Conservation (phyloP, 345 rosid genomes). For the Camelina sativa region DNA sequence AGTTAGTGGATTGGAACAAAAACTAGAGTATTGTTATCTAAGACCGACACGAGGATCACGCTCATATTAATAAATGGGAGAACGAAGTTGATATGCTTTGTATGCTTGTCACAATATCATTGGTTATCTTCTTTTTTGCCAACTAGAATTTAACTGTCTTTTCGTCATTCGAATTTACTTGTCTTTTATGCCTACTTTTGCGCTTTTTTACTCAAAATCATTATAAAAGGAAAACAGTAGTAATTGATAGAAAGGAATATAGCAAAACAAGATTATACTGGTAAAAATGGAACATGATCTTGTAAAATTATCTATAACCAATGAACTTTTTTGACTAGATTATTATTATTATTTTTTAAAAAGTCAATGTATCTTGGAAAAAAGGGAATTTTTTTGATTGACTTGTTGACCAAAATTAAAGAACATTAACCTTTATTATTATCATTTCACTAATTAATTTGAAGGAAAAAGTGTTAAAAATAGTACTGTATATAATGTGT, state of each 20-base stretch:
- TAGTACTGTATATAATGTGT: too few species aligned
- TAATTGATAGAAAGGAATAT: not conserved
- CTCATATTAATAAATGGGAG: not conserved
- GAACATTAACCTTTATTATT: not conserved
- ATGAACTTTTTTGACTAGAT: not conserved
- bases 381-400: not conserved
- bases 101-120: conserved; percentile 10
- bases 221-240: not conserved
- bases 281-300: not conserved
- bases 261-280: not conserved
- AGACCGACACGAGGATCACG: conserved; percentile 33
- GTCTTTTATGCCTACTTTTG: not conserved
- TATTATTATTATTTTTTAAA: not conserved
- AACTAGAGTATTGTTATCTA: too few species aligned
- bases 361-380: not conserved
- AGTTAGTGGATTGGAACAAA: not conserved
- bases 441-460: not conserved
- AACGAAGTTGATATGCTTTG: conserved; percentile 1
- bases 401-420: not conserved
- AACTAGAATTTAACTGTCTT: conserved; percentile 3
- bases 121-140: conserved; percentile 27
- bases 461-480: not conserved
- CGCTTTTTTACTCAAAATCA: conserved; percentile 5
- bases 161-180: not conserved
- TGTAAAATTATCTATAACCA: too few species aligned